A percentile compares a stretch with the other conserved stretches of the same genome.
Evolutionary conservation across 2,329 filamentous ascomycete species (phyloP).

Genomic region (Fusarium sacchari): DNA sequence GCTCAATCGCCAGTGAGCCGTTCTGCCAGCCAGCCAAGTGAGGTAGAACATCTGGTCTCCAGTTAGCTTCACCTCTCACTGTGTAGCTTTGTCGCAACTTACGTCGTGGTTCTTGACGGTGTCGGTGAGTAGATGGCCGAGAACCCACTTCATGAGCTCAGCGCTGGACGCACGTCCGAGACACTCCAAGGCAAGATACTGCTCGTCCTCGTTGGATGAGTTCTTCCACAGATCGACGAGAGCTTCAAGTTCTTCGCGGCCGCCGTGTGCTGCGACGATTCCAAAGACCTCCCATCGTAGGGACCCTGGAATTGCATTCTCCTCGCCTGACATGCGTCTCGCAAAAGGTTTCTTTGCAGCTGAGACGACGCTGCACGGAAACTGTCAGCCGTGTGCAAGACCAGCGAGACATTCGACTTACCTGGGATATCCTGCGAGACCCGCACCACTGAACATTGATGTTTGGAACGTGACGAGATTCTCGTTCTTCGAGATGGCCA

Average conservation of each 20-base stretch:
- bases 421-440: neutral
- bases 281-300: neutral
- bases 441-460: neutral
- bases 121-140: neutral
- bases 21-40: rapidly evolving
- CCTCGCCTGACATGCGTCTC: neutral
- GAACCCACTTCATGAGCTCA: neutral
- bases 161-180: neutral
- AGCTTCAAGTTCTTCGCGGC: neutral
- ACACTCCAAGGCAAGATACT: neutral
- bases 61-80: neutral
- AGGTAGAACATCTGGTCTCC: neutral
- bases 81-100: rapidly evolving
- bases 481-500: neutral
- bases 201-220: neutral
- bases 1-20: rapidly evolving
- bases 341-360: neutral
- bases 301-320: neutral
- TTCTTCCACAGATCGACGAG: neutral
- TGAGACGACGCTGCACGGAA: rapidly evolving
- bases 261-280: neutral
- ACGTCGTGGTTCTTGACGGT: neutral
- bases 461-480: neutral
- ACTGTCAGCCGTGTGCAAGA: neutral
- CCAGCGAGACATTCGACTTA: rapidly evolving